Conservation (phyloP, 2,329 filamentous ascomycete species). For the Colletotrichum eleusines region DNA sequence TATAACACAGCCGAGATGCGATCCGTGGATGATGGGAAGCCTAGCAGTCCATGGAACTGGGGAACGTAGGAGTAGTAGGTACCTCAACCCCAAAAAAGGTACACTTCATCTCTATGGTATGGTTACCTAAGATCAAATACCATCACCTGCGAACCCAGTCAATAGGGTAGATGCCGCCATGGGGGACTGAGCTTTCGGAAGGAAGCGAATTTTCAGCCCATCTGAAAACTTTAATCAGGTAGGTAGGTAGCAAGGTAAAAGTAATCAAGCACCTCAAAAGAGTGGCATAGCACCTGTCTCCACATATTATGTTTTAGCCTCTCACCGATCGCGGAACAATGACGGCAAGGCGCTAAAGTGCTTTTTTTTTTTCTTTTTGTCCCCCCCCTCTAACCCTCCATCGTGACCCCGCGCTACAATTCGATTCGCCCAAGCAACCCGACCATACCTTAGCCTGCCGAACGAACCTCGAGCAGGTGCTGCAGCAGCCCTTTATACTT, state of each 20-base stretch:
- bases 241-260: no score
- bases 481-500: slow-evolving; percentile 32
- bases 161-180: no score
- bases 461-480: slow-evolving; percentile 29
- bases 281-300: no score
- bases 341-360: slow-evolving; percentile 14
- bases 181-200: slow-evolving; percentile 28
- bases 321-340: slow-evolving; percentile 34
- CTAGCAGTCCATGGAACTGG: no score
- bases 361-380: slow-evolving; percentile 21
- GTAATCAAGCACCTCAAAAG: no score
- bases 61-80: no score
- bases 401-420: slow-evolving; percentile 41
- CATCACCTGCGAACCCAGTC: no score
- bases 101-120: no score
- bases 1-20: no score
- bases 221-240: not conserved
- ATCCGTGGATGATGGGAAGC: no score
- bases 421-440: slow-evolving; percentile 36
- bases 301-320: slow-evolving; percentile 27
- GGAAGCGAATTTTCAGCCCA: slow-evolving; percentile 31
- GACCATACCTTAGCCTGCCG: slow-evolving; percentile 34
- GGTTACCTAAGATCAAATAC: no score
- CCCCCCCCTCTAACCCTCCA: slow-evolving; percentile 36
- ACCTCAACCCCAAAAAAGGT: no score